Evolutionary conservation across 1,284 basidiomycete species (phyloP), one percentile per base, ranked within the genome.

Genomic region (Pseudozyma flocculosa): DNA sequence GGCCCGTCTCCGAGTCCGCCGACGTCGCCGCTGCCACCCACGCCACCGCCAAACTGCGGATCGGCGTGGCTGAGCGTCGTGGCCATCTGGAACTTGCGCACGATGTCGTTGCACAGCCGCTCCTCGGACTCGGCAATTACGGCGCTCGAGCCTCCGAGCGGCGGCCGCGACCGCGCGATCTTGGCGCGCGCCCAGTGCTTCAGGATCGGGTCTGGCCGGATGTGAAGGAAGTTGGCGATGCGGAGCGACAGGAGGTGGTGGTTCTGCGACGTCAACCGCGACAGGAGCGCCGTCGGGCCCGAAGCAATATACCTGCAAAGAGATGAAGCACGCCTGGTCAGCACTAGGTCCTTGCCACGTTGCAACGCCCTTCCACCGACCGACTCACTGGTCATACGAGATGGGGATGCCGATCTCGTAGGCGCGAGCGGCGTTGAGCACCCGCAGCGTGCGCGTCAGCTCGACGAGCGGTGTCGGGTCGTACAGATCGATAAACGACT

Each of bases 171-270:
- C 8, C 85, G 84, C 23, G 86, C 68, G 52, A 98, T 93, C 79
- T 95, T 94, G 7, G 90, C 88, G 55, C 87, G 87, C 0, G 95
- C 93, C 95, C 95, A 98, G 76, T 97, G 94, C 69, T 88, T 90
- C 40, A 98, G 82, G 0, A 98, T 92, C 0, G 86, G 83, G 60
- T 93, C 89, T 0, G 91, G 88, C 24, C 89, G 88, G 21, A 96
- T 82, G 7, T 84, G 84, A 15, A 98, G 84, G 79, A 87, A 90
- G 10, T 85, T 84, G 1, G 92, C 92, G 59, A 98, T 87, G n/a
- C 91, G 86, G 7, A 97, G 85, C 2, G 92, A 91, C 29, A 96
- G 85, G 1, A 96, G 84, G 76, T 98, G 93, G 57, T 92, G 83
- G 62, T 92, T 91, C 14, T 92, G 87, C 0, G 89, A 84, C 4